Percentiles rank a stretch among this genome's conserved stretches.
These are phyloP conservation scores for Penicillium sp. DNA, from an alignment of 2,329 filamentous ascomycete genomes.

Conservation along the genomic window DNA sequence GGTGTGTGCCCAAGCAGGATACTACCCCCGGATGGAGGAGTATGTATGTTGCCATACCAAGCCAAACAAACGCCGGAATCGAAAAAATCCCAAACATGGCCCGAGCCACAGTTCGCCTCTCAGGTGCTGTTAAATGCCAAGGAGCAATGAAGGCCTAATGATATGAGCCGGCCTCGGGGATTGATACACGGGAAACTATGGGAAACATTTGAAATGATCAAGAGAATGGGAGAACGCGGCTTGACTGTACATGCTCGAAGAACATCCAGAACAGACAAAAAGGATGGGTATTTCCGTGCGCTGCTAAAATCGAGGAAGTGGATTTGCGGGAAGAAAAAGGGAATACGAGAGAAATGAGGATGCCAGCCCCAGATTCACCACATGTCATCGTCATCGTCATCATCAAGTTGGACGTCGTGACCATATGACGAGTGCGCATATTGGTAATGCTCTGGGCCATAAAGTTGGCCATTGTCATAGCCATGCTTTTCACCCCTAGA, in stretches of 20 bases:
- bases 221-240: conserved; percentile 5
- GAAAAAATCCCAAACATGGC: neutral
- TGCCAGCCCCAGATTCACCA: conserved; percentile 40
- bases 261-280: conserved; percentile 27
- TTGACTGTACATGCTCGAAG: conserved; percentile 32
- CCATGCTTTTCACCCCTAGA: conserved; percentile 38
- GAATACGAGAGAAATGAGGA: conserved; percentile 17
- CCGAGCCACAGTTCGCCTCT: neutral
- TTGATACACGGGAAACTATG: conserved; percentile 1
- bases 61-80: neutral
- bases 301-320: conserved; percentile 28
- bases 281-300: conserved; percentile 32
- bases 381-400: conserved; percentile 48
- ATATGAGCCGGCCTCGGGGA: neutral
- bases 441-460: conserved; percentile 37
- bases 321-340: conserved; percentile 16
- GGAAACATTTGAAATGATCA: conserved; percentile 1
- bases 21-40: neutral
- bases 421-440: conserved; percentile 42
- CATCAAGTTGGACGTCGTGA: conserved; percentile 42
- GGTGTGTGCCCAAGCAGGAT: conserved; percentile 21
- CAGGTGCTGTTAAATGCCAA: neutral
- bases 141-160: neutral
- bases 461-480: conserved; percentile 39
- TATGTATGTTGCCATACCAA: conserved; percentile 19